phyloP scores from a whole-genome alignment of 2,329 filamentous ascomycete genomes.

The Alternaria consortialis region DNA sequence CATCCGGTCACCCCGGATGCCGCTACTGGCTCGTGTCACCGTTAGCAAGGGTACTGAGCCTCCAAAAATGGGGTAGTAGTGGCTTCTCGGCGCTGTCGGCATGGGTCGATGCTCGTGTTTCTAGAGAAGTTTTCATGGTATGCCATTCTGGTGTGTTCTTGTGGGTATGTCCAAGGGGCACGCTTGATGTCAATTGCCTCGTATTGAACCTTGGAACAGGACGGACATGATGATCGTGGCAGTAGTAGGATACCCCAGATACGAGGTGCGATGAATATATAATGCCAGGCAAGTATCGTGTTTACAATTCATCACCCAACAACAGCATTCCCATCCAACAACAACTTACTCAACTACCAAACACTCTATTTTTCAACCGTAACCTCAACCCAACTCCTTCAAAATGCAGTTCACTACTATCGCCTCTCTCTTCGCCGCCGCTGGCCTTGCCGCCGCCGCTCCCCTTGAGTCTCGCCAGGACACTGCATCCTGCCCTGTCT shows the following conservation, averaged over 20 bases:
- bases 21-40: not conserved
- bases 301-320: slow-evolving; percentile 6
- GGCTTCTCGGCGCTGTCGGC: not conserved
- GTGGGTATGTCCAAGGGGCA: not conserved
- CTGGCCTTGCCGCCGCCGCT: slow-evolving; percentile 21
- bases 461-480: slow-evolving; percentile 21
- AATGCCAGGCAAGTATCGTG: not conserved
- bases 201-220: not conserved
- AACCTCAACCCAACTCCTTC: not conserved
- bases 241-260: not conserved
- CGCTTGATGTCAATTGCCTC: slow-evolving; percentile 9
- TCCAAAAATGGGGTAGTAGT: slow-evolving; percentile 3
- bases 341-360: not conserved
- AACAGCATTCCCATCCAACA: slow-evolving; percentile 9
- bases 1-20: not conserved
- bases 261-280: slow-evolving; percentile 9
- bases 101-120: slow-evolving; percentile 4
- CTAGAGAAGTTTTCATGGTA: not conserved
- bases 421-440: slow-evolving; percentile 25
- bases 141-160: not conserved
- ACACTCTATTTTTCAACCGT: not conserved
- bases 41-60: not conserved
- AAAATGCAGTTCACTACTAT: slow-evolving; percentile 33
- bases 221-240: not conserved
- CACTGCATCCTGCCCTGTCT: slow-evolving; percentile 11